Percentiles rank a stretch among this genome's conserved stretches.
These are phyloP conservation scores for Didymella lethalis DNA, from an alignment of 2,329 filamentous ascomycete genomes.

Conservation along the genomic window DNA sequence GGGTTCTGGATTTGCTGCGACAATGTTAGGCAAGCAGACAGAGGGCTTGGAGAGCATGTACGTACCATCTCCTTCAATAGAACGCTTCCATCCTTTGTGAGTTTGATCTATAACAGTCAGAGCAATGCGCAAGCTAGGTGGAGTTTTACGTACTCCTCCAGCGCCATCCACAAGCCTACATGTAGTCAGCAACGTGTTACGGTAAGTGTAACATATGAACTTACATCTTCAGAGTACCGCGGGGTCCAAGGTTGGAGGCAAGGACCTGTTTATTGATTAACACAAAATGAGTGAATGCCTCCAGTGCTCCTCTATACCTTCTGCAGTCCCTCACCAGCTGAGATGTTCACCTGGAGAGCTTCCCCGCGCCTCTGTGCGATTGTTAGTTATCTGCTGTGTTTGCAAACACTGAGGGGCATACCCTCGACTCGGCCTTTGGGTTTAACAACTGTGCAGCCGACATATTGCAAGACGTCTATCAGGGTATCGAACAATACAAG, in stretches of 20 bases:
- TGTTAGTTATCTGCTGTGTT: slow-evolving; percentile 53
- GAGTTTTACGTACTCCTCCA: slow-evolving; percentile 58
- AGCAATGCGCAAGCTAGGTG: neutral
- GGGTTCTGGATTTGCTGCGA: slow-evolving; percentile 92
- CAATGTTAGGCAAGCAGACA: slow-evolving; percentile 21
- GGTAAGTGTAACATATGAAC: slow-evolving; percentile 55
- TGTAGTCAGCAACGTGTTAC: slow-evolving; percentile 39
- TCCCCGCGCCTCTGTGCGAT: slow-evolving; percentile 84
- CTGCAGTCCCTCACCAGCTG: slow-evolving; percentile 81
- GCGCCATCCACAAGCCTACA: slow-evolving; percentile 68
- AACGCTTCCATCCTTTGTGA: slow-evolving; percentile 98
- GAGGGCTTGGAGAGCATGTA: slow-evolving; percentile 14
- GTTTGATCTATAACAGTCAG: slow-evolving; percentile 75
- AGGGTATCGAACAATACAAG: slow-evolving; percentile 33
- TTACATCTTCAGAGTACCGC: slow-evolving; percentile 97
- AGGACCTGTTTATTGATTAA: slow-evolving; percentile 73
- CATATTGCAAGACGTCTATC: slow-evolving; percentile 63
- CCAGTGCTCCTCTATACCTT: slow-evolving; percentile 42
- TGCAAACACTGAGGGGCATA: slow-evolving; percentile 58
- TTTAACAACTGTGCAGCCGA: slow-evolving; percentile 98
- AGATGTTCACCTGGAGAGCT: slow-evolving; percentile 96
- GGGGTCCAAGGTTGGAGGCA: slow-evolving; percentile 92
- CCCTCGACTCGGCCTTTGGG: slow-evolving; percentile 97
- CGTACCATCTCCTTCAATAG: slow-evolving; percentile 70
- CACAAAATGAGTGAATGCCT: slow-evolving; percentile 9